Evolutionary conservation across 2,329 filamentous ascomycete species (phyloP).

Genomic region (Coniochaeta ligniaria): DNA sequence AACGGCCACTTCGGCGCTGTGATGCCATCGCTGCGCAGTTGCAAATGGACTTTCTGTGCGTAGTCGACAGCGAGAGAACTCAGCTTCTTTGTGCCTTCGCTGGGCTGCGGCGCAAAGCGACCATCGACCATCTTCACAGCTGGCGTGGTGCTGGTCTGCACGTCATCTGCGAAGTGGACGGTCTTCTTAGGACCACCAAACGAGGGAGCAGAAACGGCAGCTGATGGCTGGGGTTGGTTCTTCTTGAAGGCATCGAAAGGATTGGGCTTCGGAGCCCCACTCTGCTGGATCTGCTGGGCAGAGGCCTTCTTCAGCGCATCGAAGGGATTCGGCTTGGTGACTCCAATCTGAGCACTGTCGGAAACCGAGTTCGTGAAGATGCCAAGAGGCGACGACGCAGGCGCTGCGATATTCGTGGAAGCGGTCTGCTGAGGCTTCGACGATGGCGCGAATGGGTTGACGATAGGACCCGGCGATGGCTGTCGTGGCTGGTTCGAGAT

Average conservation of each 20-base stretch:
- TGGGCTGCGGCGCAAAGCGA: slow-evolving; percentile 6
- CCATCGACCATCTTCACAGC: background rate
- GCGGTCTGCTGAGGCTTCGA: background rate
- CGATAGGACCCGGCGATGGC: slow-evolving; percentile 3
- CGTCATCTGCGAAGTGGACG: background rate
- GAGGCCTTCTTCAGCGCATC: background rate
- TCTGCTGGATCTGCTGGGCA: background rate
- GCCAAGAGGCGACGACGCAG: background rate
- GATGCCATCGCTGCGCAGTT: slow-evolving; percentile 48
- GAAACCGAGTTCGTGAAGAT: background rate
- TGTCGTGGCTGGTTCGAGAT: slow-evolving; percentile 2
- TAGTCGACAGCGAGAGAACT: slow-evolving; percentile 22
- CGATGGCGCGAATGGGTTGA: slow-evolving; percentile 6
- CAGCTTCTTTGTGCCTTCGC: slow-evolving; percentile 14
- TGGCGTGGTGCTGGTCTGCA: slow-evolving; percentile 4
- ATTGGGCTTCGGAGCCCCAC: background rate
- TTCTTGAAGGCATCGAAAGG: background rate
- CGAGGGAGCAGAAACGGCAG: background rate
- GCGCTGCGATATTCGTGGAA: background rate
- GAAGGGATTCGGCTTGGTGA: background rate
- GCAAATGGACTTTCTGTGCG: slow-evolving; percentile 43
- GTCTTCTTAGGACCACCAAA: background rate
- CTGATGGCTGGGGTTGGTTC: background rate
- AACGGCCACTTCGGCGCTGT: slow-evolving; percentile 47
- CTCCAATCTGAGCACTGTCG: background rate